Conservation (phyloP, 257 asterid genomes). For the Jaltomata sinuosa region DNA sequence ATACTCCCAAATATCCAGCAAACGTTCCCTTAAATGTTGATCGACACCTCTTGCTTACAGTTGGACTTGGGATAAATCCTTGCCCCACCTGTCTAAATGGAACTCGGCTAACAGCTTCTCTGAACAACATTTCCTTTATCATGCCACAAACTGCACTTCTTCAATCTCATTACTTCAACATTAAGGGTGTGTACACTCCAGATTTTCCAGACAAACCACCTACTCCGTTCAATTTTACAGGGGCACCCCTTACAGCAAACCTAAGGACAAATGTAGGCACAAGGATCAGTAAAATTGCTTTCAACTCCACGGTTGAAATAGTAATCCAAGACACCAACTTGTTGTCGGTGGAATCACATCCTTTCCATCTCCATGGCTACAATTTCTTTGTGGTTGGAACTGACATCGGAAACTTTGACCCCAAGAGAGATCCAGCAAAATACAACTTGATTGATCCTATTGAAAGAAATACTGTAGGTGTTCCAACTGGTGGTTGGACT, state of each 20-base stretch:
- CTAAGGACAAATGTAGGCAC: constrained; percentile 32
- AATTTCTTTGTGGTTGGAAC: constrained; percentile 69
- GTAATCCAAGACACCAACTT: constrained; percentile 67
- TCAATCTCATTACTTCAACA: constrained; percentile 22
- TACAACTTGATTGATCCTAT: constrained; percentile 68
- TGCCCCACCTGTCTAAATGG: constrained; percentile 32
- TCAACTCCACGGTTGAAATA: constrained; percentile 58
- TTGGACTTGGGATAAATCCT: constrained; percentile 46
- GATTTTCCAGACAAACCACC: constrained; percentile 32
- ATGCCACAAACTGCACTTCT: constrained; percentile 24
- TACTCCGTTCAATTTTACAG: constrained; percentile 26
- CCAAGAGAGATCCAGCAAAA: constrained; percentile 31
- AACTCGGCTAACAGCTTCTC: constrained; percentile 20
- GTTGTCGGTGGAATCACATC: constrained; percentile 56
- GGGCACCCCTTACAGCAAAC: constrained; percentile 68
- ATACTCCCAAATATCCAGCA: constrained; percentile 34
- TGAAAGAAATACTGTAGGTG: constrained; percentile 66
- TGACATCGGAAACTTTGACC: constrained; percentile 61
- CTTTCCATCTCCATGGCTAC: constrained; percentile 80
- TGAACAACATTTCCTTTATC: constrained; percentile 25
- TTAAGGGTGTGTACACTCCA: constrained; percentile 10
- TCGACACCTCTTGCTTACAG: constrained; percentile 32
- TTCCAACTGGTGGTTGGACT: constrained; percentile 85
- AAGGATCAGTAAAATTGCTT: constrained; percentile 40
- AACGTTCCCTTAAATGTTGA: constrained; percentile 47